Evolutionary conservation across 345 rosid genomes (phyloP).

Genomic region (Brassica rapa): DNA sequence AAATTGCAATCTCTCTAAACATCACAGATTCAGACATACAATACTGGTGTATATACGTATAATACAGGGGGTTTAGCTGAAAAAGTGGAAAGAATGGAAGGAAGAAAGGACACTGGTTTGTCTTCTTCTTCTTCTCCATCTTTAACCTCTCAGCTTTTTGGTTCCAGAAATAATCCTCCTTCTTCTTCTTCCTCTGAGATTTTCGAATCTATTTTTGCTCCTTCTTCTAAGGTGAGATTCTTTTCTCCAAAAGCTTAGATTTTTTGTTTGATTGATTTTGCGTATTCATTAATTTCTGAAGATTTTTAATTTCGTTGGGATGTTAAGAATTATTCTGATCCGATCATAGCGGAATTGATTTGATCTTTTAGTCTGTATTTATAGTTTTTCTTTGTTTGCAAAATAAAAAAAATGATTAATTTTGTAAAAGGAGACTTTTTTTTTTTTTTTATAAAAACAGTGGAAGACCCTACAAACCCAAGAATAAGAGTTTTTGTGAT

Average conservation of each 20-base stretch:
- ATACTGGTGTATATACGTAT: no score
- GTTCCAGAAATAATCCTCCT: constrained; percentile 49
- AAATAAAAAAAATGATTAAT: not conserved
- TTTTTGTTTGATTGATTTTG: not conserved
- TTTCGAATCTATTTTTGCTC: constrained; percentile 65
- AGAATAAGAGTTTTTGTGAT: not conserved
- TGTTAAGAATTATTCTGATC: not conserved
- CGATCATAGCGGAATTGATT: not conserved
- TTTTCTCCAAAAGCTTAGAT: not conserved
- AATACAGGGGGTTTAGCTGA: constrained; percentile 19
- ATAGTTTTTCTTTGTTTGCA: not conserved
- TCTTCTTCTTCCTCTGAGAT: constrained; percentile 50
- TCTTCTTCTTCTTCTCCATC: constrained; percentile 46
- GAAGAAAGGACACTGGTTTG: constrained; percentile 43
- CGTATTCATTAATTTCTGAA: not conserved
- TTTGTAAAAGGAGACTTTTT: not conserved
- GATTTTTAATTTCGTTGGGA: no score
- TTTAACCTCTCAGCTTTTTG: constrained; percentile 67
- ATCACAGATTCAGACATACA: no score
- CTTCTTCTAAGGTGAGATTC: constrained; percentile 54
- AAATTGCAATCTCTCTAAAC: not conserved
- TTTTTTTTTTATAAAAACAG: not conserved
- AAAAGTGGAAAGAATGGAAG: constrained; percentile 54
- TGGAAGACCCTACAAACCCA: not conserved
- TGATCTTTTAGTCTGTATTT: not conserved